phyloP scores from a whole-genome alignment of 345 rosid genomes.

The Camelina neglecta region DNA sequence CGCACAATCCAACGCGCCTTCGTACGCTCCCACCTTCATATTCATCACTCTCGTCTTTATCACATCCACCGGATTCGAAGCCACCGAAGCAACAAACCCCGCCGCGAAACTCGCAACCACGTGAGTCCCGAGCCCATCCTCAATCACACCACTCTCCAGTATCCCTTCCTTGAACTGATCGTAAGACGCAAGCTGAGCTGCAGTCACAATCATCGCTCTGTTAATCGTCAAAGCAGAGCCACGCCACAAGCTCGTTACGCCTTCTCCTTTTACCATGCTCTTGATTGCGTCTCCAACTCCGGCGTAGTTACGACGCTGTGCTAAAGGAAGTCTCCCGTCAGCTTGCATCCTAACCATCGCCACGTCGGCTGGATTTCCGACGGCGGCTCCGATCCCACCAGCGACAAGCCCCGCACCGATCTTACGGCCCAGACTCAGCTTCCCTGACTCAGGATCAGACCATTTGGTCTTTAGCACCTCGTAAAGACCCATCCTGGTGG shows the following conservation, averaged over 20 bases:
- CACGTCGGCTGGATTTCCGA: constrained; percentile 86
- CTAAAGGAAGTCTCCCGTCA: constrained; percentile 68
- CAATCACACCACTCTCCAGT: constrained; percentile 51
- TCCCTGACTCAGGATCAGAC: constrained; percentile 58
- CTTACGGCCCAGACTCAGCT: constrained; percentile 48
- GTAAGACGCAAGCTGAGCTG: constrained; percentile 77
- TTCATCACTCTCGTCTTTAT: constrained; percentile 89
- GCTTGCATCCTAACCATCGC: constrained; percentile 94
- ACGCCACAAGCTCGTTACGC: constrained; percentile 53
- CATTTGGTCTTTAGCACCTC: constrained; percentile 68
- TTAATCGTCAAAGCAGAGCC: constrained; percentile 77
- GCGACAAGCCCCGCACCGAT: constrained; percentile 65
- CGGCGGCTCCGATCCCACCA: constrained; percentile 75
- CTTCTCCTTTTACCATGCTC: constrained; percentile 64
- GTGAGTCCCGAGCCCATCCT: constrained; percentile 75
- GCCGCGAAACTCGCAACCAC: constrained; percentile 76
- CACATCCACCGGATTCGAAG: constrained; percentile 84
- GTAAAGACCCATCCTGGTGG: constrained; percentile 87
- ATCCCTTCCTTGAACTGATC: constrained; percentile 74
- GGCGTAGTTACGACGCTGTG: constrained; percentile 70
- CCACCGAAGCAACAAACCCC: constrained; percentile 79
- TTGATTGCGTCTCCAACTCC: constrained; percentile 70
- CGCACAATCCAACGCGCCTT: constrained; percentile 72
- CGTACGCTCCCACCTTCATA: constrained; percentile 70
- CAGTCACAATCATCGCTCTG: constrained; percentile 81